Conservation (phyloP, 2,329 filamentous ascomycete genomes). For the Cercospora canescens region DNA sequence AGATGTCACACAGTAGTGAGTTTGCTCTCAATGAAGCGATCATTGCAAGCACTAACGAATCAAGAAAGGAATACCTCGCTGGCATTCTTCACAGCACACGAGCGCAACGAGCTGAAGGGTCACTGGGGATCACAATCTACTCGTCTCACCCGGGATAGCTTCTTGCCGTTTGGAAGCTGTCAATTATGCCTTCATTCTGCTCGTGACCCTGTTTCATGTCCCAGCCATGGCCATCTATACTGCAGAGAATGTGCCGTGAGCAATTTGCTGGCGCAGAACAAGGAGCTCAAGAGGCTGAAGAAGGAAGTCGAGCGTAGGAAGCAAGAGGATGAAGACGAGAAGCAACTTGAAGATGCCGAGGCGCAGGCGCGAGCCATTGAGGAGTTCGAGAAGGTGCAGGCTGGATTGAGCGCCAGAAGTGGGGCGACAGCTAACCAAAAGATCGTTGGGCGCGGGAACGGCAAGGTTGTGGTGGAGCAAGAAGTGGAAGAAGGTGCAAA, state of each 20-base stretch:
- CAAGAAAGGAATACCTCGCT: conserved; percentile 80
- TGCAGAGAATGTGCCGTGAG: conserved; percentile 90
- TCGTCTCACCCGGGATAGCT: conserved; percentile 86
- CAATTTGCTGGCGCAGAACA: conserved; percentile 87
- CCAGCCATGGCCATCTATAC: conserved; percentile 79
- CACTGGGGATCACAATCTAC: conserved; percentile 81
- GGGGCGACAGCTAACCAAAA: conserved; percentile 47
- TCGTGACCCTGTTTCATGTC: conserved; percentile 79
- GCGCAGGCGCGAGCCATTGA: conserved; percentile 68
- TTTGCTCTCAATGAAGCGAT: background rate
- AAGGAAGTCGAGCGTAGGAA: conserved; percentile 61
- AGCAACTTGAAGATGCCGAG: conserved; percentile 65
- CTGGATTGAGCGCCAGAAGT: conserved; percentile 52
- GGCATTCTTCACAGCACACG: conserved; percentile 90
- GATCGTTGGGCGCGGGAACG: conserved; percentile 44
- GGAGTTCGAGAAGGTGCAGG: conserved; percentile 84
- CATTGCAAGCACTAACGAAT: conserved; percentile 1
- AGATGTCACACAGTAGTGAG: conserved; percentile 13
- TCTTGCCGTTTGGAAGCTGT: conserved; percentile 87
- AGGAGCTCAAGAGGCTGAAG: conserved; percentile 83
- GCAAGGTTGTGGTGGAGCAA: conserved; percentile 31
- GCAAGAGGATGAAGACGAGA: conserved; percentile 62
- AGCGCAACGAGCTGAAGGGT: conserved; percentile 77
- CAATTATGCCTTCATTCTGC: conserved; percentile 81
- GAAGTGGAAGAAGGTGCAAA: conserved; percentile 28